Evolutionary conservation across 371 early-diverging fungal species (phyloP), one percentile per base, ranked within the genome.

Genomic region (Mortierella sp.): DNA sequence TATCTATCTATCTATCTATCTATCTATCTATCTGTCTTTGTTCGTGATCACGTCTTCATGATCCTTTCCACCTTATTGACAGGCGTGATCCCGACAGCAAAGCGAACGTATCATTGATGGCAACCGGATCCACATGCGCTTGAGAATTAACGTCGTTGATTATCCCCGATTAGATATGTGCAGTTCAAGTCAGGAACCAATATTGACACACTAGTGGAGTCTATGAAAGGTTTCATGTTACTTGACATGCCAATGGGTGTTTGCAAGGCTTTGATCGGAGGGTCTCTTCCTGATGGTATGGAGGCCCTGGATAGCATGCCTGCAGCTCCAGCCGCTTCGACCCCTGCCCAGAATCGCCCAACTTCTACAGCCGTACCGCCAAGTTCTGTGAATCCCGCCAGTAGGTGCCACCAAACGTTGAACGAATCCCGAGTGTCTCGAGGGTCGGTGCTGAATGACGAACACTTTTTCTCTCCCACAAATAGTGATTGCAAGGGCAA

Each of bases 281-380:
- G 92, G 1, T 86, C 90, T 40, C 61, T 95, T 50, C 88, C 90
- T 7, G 86, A 86, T n/a, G 95, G 95, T 19, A 94, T 94, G 94
- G 81, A 84, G 34, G 83, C 83, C 9, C 57, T 73, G 40, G 88
- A 85, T 7, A 64, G 66, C 25, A 48, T 88, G 43, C 85, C 87
- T 14, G 63, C 64, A 12, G 43, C 54, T 17, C 61, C 60, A 49
- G 56, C 71, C 41, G 63, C 44, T 16, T 19, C 49, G 1, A 14
- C 54, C 0, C 54, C 63, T 8, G 45, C 28, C 40, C 47, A 57
- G 16, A 21, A 29, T 12, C 69, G 60, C n/a, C 22, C 52, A 16
- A 27, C 56, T 3, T 43, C 69, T 7, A 22, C 57, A 22, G 48
- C 57, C 22, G 41, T 57, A 16, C 28, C 58, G 1, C 57, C 58